Conservation (phyloP, 768 basidiomycete genomes). For the Pulveroboletus sp. region DNA sequence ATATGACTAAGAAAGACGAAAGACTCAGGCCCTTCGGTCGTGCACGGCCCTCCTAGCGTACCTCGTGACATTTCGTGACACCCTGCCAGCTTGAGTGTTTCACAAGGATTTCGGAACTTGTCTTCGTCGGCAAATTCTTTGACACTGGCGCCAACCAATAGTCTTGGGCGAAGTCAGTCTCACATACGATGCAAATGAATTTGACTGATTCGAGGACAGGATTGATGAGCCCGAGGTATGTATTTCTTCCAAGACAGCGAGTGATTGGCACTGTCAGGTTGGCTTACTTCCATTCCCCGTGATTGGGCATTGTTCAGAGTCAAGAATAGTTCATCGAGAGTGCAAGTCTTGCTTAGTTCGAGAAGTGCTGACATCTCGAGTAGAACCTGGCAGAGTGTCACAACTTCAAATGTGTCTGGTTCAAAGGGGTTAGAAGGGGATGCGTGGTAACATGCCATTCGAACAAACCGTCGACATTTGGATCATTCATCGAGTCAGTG, state of each 20-base stretch:
- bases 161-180: conserved; percentile 75
- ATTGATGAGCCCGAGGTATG: conserved; percentile 68
- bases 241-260: conserved; percentile 64
- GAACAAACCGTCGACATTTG: conserved; percentile 91
- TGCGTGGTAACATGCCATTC: conserved; percentile 82
- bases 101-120: conserved; percentile 87
- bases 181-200: conserved; percentile 75
- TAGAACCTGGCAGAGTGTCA: conserved; percentile 55
- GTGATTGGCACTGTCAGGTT: conserved; percentile 62
- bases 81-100: conserved; percentile 77
- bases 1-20: too few relatives aligned
- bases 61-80: too few relatives aligned
- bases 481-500: conserved; percentile 86
- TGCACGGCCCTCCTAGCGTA: too few relatives aligned
- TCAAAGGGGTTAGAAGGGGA: background rate
- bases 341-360: conserved; percentile 80
- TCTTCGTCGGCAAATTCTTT: conserved; percentile 86
- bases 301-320: conserved; percentile 82
- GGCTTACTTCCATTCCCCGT: conserved; percentile 75
- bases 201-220: conserved; percentile 89
- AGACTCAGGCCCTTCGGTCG: too few relatives aligned
- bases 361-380: conserved; percentile 77
- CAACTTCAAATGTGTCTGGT: background rate
- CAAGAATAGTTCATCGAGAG: conserved; percentile 56
- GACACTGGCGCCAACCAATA: conserved; percentile 78